These are phyloP conservation scores for Gnomoniopsis smithogilvyi DNA, from an alignment of 2,329 filamentous ascomycete species.

Conservation along the genomic window DNA sequence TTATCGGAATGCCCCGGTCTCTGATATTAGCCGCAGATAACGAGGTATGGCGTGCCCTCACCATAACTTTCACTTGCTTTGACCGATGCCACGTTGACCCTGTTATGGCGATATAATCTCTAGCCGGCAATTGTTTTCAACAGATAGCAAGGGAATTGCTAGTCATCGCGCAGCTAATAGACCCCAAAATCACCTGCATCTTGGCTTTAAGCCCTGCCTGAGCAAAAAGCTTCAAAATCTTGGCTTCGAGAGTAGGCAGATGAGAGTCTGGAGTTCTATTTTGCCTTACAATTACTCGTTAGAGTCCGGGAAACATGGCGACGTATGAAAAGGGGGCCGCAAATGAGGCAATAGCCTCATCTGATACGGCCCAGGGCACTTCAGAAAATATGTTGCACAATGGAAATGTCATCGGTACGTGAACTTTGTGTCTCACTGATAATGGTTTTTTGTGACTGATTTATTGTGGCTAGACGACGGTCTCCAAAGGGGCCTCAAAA, in stretches of 20 bases:
- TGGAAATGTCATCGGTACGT: slow-evolving; percentile 8
- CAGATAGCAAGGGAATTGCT: neutral
- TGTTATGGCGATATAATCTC: neutral
- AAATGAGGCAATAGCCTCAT: neutral
- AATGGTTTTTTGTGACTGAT: neutral
- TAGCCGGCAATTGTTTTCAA: neutral
- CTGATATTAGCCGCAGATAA: neutral
- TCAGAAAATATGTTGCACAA: neutral
- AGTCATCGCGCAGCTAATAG: neutral
- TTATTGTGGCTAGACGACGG: slow-evolving; percentile 2
- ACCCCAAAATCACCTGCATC: neutral
- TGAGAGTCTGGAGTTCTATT: neutral
- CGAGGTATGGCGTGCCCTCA: neutral
- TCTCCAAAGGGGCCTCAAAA: slow-evolving; percentile 14
- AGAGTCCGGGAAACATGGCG: neutral
- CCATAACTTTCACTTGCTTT: neutral
- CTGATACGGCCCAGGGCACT: neutral
- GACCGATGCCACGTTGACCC: neutral
- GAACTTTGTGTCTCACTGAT: too few species aligned
- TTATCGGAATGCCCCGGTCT: neutral
- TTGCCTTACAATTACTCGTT: neutral
- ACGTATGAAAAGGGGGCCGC: neutral
- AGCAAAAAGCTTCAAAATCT: neutral
- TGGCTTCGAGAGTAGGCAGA: neutral
- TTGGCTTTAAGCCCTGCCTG: neutral